These are phyloP conservation scores for Aspergillus ruber DNA, from an alignment of 2,329 filamentous ascomycete genomes.

Conservation along the genomic window DNA sequence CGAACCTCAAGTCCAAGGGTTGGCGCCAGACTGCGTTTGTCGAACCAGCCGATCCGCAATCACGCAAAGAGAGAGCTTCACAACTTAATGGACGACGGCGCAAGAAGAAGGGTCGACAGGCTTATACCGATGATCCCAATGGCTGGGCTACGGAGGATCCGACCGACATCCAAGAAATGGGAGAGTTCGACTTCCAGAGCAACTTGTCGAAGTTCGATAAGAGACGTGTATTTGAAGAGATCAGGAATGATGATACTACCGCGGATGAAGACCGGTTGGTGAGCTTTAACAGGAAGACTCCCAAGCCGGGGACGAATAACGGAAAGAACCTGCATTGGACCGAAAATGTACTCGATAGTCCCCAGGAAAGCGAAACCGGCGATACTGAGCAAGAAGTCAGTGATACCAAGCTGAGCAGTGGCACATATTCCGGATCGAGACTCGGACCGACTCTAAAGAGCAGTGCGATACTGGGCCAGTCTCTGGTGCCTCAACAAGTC, in stretches of 20 bases:
- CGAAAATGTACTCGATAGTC: slow-evolving; percentile 76
- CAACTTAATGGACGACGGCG: slow-evolving; percentile 35
- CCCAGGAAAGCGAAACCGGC: slow-evolving; percentile 68
- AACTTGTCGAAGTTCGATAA: slow-evolving; percentile 95
- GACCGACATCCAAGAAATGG: slow-evolving; percentile 86
- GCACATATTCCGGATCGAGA: slow-evolving; percentile 38
- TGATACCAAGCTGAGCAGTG: slow-evolving; percentile 40
- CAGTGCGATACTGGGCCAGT: slow-evolving; percentile 35
- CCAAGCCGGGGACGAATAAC: slow-evolving; percentile 61
- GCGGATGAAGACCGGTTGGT: slow-evolving; percentile 90
- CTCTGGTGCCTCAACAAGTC: slow-evolving; percentile 28
- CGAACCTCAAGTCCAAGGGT: slow-evolving; percentile 50
- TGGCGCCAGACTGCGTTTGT: slow-evolving; percentile 64
- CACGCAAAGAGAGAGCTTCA: slow-evolving; percentile 22
- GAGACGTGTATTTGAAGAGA: slow-evolving; percentile 81
- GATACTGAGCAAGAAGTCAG: slow-evolving; percentile 46
- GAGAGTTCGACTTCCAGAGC: slow-evolving; percentile 88
- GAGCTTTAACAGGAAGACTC: slow-evolving; percentile 67
- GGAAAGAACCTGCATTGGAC: slow-evolving; percentile 89
- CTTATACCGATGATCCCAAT: slow-evolving; percentile 55
- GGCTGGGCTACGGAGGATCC: slow-evolving; percentile 96
- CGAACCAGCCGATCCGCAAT: slow-evolving; percentile 42
- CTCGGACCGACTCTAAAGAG: slow-evolving; percentile 36
- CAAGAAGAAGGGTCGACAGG: slow-evolving; percentile 38
- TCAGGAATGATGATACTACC: slow-evolving; percentile 77